Evolutionary conservation across 768 basidiomycete genomes (phyloP).

Genomic region (Tricholoma flavovirens): DNA sequence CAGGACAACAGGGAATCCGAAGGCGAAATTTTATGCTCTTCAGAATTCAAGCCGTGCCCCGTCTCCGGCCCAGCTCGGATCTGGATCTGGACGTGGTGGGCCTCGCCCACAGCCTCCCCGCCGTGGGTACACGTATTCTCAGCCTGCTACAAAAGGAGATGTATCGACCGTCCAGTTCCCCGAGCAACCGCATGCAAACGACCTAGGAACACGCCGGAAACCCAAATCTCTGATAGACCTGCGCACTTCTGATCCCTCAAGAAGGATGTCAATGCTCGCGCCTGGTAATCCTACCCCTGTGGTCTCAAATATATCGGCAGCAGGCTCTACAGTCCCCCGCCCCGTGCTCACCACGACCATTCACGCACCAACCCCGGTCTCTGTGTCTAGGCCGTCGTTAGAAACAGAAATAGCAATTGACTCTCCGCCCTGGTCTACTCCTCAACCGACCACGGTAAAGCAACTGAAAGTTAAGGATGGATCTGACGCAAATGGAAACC

Average conservation of each 20-base stretch:
- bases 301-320: constrained; percentile 9
- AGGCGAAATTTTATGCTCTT: not conserved
- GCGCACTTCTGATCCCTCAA: constrained; percentile 6
- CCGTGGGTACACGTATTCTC: constrained; percentile 33
- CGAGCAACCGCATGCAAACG: constrained; percentile 8
- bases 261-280: constrained; percentile 18
- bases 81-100: constrained; percentile 16
- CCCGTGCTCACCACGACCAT: constrained; percentile 12
- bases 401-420: constrained; percentile 8
- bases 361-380: constrained; percentile 10
- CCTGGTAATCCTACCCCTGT: constrained; percentile 9
- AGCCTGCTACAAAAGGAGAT: constrained; percentile 7
- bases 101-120: constrained; percentile 29
- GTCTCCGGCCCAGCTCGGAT: not conserved
- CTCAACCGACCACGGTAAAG: not conserved
- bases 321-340: constrained; percentile 2
- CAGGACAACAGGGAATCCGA: constrained; percentile 15
- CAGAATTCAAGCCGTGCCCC: not conserved
- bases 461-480: not conserved
- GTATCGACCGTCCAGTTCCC: constrained; percentile 17
- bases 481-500: not conserved
- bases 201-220: constrained; percentile 11
- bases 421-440: no score
- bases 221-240: constrained; percentile 4
- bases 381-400: constrained; percentile 4